phyloP scores from a whole-genome alignment of 768 basidiomycete genomes.

The Suillus weaverae region DNA sequence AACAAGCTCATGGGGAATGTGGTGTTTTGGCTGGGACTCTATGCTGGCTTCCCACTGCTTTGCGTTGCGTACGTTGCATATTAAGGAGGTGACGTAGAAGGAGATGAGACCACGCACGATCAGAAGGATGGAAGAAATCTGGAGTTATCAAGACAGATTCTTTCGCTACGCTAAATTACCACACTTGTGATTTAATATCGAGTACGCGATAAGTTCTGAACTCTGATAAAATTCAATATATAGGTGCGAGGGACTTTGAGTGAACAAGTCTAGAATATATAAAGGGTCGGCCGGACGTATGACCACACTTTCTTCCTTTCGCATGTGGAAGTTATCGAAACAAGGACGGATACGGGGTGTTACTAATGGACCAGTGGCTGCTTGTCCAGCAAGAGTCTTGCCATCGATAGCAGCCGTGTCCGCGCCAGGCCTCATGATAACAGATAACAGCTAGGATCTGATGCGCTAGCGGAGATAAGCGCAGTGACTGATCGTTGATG shows the following conservation, averaged over 20 bases:
- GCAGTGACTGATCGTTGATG: not conserved
- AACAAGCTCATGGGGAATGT: conserved; percentile 83
- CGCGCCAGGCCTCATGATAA: not conserved
- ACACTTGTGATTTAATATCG: not conserved
- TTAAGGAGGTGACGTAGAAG: conserved; percentile 27
- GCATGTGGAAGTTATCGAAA: not conserved
- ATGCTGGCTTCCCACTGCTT: conserved; percentile 89
- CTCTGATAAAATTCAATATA: not conserved
- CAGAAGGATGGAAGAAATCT: not conserved
- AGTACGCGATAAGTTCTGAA: not conserved
- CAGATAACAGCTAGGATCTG: not conserved
- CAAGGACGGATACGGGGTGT: not conserved
- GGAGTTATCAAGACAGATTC: not conserved
- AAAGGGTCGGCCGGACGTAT: not conserved
- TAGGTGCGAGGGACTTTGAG: not conserved
- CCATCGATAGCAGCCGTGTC: not conserved
- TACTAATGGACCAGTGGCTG: too few species aligned
- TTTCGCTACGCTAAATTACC: conserved; percentile 1
- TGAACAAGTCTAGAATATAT: not conserved
- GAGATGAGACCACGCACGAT: not conserved
- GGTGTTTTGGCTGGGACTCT: conserved; percentile 93
- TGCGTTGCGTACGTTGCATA: conserved; percentile 75
- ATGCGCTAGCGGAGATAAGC: not conserved
- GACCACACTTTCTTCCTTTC: not conserved
- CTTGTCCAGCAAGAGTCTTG: not conserved